phyloP scores from a whole-genome alignment of 2,329 filamentous ascomycete genomes.

The Huntiella omanensis region DNA sequence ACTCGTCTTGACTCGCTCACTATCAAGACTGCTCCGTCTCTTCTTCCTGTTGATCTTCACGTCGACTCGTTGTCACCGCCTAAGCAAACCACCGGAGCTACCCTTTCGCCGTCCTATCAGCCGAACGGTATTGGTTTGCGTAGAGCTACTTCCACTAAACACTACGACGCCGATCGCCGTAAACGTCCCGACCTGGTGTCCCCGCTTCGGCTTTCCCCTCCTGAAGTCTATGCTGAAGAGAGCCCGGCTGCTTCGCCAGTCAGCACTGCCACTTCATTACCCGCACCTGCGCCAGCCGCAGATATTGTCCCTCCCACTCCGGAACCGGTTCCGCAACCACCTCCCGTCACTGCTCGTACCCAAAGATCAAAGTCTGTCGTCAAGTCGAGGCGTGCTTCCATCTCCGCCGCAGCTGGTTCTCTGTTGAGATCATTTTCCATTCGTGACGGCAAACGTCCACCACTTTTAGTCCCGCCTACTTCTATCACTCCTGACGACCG shows the following conservation, averaged over 20 bases:
- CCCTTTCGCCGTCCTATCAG: background rate
- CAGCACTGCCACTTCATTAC: background rate
- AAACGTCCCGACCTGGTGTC: conserved; percentile 9
- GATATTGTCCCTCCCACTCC: background rate
- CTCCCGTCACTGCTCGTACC: background rate
- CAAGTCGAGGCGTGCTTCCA: background rate
- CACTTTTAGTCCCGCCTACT: background rate
- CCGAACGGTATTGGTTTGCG: conserved; percentile 1
- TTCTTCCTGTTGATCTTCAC: conserved; percentile 4
- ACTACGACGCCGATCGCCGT: conserved; percentile 9
- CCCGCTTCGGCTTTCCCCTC: conserved; percentile 10
- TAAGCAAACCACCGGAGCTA: background rate
- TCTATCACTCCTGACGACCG: background rate
- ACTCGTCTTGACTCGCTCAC: conserved; percentile 5
- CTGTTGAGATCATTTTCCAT: conserved; percentile 4
- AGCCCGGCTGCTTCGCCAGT: background rate
- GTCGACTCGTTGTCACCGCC: background rate
- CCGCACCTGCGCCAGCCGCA: background rate
- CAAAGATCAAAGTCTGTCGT: background rate
- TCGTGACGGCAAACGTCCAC: conserved; percentile 1
- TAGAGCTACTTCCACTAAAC: conserved; percentile 10
- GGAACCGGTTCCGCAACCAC: background rate
- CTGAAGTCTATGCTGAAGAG: conserved; percentile 1
- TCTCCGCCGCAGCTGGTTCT: background rate
- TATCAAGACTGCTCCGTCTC: background rate